Evolutionary conservation across 257 asterid genomes (phyloP).

Genomic region (Nicotiana tabacum): DNA sequence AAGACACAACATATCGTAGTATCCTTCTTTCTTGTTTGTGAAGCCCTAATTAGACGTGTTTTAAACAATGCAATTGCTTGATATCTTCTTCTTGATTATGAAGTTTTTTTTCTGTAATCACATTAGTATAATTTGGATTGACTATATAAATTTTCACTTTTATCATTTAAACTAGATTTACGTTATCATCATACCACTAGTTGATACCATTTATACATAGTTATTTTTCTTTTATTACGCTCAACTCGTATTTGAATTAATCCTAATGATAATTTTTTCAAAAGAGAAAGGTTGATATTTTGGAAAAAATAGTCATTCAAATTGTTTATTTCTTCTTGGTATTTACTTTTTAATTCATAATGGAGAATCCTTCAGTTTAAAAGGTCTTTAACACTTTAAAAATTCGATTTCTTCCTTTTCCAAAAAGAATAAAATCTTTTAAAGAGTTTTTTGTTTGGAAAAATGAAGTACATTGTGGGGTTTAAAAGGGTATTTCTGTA

Average conservation of each 20-base stretch:
- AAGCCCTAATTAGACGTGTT: no score
- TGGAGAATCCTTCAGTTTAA: not conserved
- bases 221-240: no score
- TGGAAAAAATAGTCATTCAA: not conserved
- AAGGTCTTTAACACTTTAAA: not conserved
- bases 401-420: constrained; percentile 6
- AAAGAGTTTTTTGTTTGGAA: constrained; percentile 21
- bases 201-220: no score
- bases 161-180: no score
- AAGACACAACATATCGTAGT: no score
- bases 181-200: no score
- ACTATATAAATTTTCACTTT: no score
- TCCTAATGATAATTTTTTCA: no score
- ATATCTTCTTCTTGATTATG: not conserved
- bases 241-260: no score
- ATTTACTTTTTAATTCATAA: not conserved
- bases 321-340: not conserved
- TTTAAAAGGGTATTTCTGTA: constrained; percentile 19
- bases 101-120: not conserved
- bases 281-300: not conserved
- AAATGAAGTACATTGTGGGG: not conserved
- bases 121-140: no score
- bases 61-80: not conserved
- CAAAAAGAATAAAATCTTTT: constrained; percentile 35
- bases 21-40: no score